Conservation (phyloP, 805 yeast species). For the Spathaspora arborariae region DNA sequence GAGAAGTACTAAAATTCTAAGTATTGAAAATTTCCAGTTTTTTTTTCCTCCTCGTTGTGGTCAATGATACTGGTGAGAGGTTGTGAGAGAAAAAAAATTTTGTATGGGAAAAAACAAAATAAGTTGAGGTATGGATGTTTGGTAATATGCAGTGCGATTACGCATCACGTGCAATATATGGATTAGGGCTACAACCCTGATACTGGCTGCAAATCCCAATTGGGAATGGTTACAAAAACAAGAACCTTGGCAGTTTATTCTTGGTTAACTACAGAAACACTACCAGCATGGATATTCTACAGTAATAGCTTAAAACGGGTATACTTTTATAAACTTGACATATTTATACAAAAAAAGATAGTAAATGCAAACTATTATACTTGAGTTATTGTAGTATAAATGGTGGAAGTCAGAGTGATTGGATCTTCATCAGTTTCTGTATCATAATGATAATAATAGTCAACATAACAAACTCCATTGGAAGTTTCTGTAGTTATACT, state of each 20-base stretch:
- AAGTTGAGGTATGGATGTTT: constrained; percentile 2
- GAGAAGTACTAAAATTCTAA: neutral
- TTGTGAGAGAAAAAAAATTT: neutral
- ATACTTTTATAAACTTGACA: neutral
- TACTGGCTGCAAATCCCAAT: constrained; percentile 3
- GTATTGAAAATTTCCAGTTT: constrained; percentile 2
- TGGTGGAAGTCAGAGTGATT: constrained; percentile 35
- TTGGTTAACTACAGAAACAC: neutral
- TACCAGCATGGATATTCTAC: neutral
- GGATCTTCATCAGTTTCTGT: constrained; percentile 29
- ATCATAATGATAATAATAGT: constrained; percentile 34
- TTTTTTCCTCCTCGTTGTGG: neutral
- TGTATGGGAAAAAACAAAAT: neutral
- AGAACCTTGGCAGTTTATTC: too few species aligned
- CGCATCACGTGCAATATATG: neutral
- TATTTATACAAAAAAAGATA: neutral
- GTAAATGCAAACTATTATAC: neutral
- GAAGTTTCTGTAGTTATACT: constrained; percentile 27
- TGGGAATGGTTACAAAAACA: neutral
- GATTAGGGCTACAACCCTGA: constrained; percentile 3
- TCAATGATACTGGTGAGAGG: neutral
- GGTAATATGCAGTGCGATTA: neutral
- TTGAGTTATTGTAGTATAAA: constrained; percentile 31
- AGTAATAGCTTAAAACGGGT: neutral
- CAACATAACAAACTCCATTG: constrained; percentile 31